Evolutionary conservation across 148 eudicot genomes (phyloP), one percentile per base, ranked within the genome.

Genomic region (Cornus kousa): DNA sequence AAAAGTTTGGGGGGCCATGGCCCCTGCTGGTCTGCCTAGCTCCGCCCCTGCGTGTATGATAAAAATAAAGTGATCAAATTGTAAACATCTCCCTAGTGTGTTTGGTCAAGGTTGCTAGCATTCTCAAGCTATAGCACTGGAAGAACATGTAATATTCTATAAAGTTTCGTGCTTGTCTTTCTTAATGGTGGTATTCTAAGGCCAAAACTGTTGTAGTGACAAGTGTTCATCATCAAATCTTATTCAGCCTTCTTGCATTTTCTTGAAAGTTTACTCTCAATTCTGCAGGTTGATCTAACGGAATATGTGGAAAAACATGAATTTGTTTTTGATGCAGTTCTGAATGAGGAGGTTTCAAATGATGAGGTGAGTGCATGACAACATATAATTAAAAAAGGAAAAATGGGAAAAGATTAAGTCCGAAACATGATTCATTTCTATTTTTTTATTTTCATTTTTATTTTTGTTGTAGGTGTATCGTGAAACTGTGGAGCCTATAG

Each of bases 401-500:
- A 24, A 62, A 72, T 48, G 23, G 17, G 20, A 64, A 32, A n/a
- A 28, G 55, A 43, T 12, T 5, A 39, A 16, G 28, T 70, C 17
- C 6, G 20, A n/a, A 17, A 20, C 66, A 62, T 62, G 66, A 62
- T 20, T 62, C 23, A 24, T 43, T 71, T 32, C 75, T 7, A 28
- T 0, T 28, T 28, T 28, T 28, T 28, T n/a, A n/a, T n/a, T n/a
- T n/a, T n/a, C n/a, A n/a, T n/a, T 28, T 28, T 28, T 28, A 0
- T 28, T 67, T 23, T 57, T 82, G 76, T 71, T 70, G 14, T 83
- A 96, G 99, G 99, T 96, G n/a, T 96, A 96, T 80, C 92, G 73
- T 72, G 99, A 96, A 80, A 96, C 99, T 13, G 98, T 96, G 76
- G 99, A 96, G 85, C 99, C 98, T 79, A 92, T 96, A 75, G 97